Evolutionary conservation across 192 early-diverging fungal genomes (phyloP), one percentile per base, ranked within the genome.

Genomic region (Fimicolochytrium jonesii): DNA sequence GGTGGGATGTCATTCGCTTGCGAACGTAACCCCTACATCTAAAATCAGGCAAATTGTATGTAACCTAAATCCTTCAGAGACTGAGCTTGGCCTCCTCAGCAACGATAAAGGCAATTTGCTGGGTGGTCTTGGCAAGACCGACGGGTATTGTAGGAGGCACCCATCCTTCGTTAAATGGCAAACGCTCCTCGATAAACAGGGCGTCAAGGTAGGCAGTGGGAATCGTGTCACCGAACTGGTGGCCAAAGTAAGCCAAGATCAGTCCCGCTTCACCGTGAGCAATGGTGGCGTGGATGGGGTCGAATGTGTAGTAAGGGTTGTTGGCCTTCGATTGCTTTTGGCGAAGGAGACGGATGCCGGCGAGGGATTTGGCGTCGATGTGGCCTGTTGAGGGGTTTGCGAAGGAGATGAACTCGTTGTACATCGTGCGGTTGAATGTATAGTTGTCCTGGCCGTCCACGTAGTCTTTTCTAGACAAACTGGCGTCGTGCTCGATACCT

Each of bases 401-500:
- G 46, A 22, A 32, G 59, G 59, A 6, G 17, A 28, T 25, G n/a
- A 64, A 23, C 29, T 64, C 52, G 36, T 54, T 32, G 44, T 64
- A 64, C 11, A 64, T 29, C 5, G 62, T 64, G 6, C 29, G 52
- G 62, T 64, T 56, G 52, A 64, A 46, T 13, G 51, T 26, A 0
- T 25, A 64, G 41, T 64, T 64, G 62, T 64, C 62, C 31, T 50
- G 17, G n/a, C n/a, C n/a, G 29, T n/a, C 9, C 28, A 30, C 17
- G 33, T 33, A 54, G 44, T 64, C 52, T 3, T 44, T 56, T 0
- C 53, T 34, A 6, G 42, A 46, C 7, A 64, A 29, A 26, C 22
- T 29, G 15, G 51, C 62, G 56, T 64, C 62, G 26, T 64, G 62
- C 37, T 64, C 62, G 31, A 64, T 64, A 5, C n/a, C n/a, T n/a